Conservation (phyloP, 2,329 filamentous ascomycete genomes). For the Phoma sp. region DNA sequence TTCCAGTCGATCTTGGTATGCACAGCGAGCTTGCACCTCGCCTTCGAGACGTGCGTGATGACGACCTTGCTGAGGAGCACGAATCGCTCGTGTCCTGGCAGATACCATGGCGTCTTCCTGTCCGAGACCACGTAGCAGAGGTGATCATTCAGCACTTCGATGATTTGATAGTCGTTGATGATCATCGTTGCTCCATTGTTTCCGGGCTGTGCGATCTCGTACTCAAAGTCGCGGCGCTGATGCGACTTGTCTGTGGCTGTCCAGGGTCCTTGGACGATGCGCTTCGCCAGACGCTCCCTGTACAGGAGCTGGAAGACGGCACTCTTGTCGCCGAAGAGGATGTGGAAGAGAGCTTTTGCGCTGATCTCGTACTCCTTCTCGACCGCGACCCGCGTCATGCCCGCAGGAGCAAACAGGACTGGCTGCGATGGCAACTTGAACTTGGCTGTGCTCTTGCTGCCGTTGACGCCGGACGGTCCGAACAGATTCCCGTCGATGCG, state of each 20-base stretch:
- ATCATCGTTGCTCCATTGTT: constrained; percentile 49
- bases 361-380: constrained; percentile 89
- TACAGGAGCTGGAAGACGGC: constrained; percentile 92
- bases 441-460: constrained; percentile 64
- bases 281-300: constrained; percentile 62
- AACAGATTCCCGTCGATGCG: constrained; percentile 69
- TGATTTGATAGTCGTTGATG: constrained; percentile 82
- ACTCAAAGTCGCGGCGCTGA: constrained; percentile 80
- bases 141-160: constrained; percentile 69
- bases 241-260: constrained; percentile 70
- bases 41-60: constrained; percentile 91
- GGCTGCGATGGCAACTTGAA: constrained; percentile 83
- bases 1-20: constrained; percentile 90
- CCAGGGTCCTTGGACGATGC: constrained; percentile 88
- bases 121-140: constrained; percentile 72
- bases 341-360: constrained; percentile 92
- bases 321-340: constrained; percentile 95
- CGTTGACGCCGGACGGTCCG: constrained; percentile 49
- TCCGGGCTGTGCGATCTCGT: constrained; percentile 68
- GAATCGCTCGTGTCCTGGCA: constrained; percentile 81
- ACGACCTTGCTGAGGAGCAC: constrained; percentile 87
- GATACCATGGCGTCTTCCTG: constrained; percentile 75
- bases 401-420: constrained; percentile 82
- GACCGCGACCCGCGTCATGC: constrained; percentile 75
- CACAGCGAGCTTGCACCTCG: constrained; percentile 87